Evolutionary conservation across 208 protist genomes (phyloP), one percentile per base, ranked within the genome.

Genomic region (Kentomonas sorsogonicus): DNA sequence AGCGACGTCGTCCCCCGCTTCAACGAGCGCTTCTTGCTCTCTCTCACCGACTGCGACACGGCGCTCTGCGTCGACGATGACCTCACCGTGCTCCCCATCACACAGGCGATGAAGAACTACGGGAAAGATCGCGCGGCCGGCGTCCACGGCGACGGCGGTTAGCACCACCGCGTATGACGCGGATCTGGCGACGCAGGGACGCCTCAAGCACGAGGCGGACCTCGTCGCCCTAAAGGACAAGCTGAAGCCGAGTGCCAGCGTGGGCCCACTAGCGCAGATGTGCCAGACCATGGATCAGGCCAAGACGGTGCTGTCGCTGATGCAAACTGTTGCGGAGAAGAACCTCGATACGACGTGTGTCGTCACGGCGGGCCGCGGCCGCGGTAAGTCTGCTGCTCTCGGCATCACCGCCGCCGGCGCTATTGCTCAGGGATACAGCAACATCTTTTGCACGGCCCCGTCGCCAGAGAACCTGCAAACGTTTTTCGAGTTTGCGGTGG

Each of bases 401-500:
- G 93, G 98, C 22, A 81, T 99, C 33, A 81, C 95, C 0, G 94
- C 99, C 0, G 96, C 98, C 0, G 91, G 91, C 3, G 98, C 98
- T 0, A 63, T 99, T 11, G 88, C 86, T 0, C 96, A 98, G 60
- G 98, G 97, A 44, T 99, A 99, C 76, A 98, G 95, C n/a, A 99
- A 99, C 68, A 98, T 99, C 47, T 99, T 99, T 60, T 98, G 99
- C 33, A 99, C 97, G 22, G 95, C 98, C 3, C 99, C 99, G 30
- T 92, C 86, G 6, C 97, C 97, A 5, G 96, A 98, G 58, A 99
- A 99, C 72, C 61, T 99, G 47, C 93, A 97, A 66, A 99, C 99
- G 0, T 81, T 99, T n/a, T 99, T 99, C 69, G 96, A 99, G 73
- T 99, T 99, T 66, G 88, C 98, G 0, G 84, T 99, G 33, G 96